Evolutionary conservation across 2,329 filamentous ascomycete species (phyloP).

Genomic region (Exophiala sp.): DNA sequence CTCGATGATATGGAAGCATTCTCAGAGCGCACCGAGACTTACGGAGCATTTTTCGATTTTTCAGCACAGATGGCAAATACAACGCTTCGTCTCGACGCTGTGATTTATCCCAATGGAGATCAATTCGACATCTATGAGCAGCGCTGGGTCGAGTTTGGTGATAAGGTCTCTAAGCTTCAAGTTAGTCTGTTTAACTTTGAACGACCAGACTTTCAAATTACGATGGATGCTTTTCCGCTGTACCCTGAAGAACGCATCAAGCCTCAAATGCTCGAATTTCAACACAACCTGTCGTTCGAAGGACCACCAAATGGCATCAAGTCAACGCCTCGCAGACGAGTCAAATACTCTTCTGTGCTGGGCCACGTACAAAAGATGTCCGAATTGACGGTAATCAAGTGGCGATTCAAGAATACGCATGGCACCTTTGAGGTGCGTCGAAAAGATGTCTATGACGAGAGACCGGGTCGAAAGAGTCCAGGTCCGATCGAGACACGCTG

Average conservation of each 20-base stretch:
- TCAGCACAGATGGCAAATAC: conserved; percentile 26
- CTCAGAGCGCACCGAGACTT: conserved; percentile 32
- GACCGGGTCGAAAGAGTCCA: conserved; percentile 4
- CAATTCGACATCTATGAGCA: conserved; percentile 17
- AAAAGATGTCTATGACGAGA: conserved; percentile 34
- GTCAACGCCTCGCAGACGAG: conserved; percentile 14
- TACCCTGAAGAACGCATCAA: conserved; percentile 12
- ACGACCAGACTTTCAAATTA: conserved; percentile 25
- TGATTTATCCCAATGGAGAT: conserved; percentile 13
- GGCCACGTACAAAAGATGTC: conserved; percentile 27
- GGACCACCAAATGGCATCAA: conserved; percentile 20
- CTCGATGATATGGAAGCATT: conserved; percentile 24
- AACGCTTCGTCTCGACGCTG: conserved; percentile 38
- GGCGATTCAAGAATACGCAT: conserved; percentile 38
- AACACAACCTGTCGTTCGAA: conserved; percentile 21
- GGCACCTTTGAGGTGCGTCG: conserved; percentile 44
- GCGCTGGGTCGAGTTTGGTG: conserved; percentile 27
- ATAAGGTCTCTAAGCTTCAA: conserved; percentile 41
- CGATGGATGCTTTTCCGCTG: conserved; percentile 23
- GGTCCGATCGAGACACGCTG: conserved; percentile 29
- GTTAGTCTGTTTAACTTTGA: conserved; percentile 40
- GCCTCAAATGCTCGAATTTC: conserved; percentile 21
- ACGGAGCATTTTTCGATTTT: conserved; percentile 43
- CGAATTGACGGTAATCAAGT: conserved; percentile 40
- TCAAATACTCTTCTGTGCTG: conserved; percentile 17